Evolutionary conservation across 2,329 filamentous ascomycete genomes (phyloP).

Genomic region (Tolypocladium paradoxum): DNA sequence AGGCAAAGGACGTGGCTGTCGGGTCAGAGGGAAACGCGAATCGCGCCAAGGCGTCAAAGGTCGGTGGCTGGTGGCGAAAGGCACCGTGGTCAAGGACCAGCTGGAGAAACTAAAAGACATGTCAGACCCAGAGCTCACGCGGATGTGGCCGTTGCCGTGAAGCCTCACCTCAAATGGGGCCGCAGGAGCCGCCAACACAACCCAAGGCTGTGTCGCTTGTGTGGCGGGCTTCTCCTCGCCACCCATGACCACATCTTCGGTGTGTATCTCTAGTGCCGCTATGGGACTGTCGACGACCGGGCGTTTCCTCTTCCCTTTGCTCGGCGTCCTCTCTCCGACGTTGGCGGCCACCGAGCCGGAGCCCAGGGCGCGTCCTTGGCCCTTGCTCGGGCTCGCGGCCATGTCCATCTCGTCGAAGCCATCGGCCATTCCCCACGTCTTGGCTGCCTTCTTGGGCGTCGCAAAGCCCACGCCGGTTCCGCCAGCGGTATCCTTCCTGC

Average conservation of each 20-base stretch:
- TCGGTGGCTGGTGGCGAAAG: slow-evolving; percentile 43
- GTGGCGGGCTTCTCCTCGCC: slow-evolving; percentile 14
- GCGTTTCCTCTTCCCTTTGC: slow-evolving; percentile 61
- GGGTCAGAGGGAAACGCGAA: slow-evolving; percentile 56
- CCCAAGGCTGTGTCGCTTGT: slow-evolving; percentile 7
- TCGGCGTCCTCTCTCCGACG: slow-evolving; percentile 48
- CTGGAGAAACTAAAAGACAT: slow-evolving; percentile 42
- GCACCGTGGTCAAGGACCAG: slow-evolving; percentile 53
- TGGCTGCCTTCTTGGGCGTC: slow-evolving; percentile 51
- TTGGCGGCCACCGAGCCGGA: slow-evolving; percentile 31
- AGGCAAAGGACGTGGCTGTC: slow-evolving; percentile 45
- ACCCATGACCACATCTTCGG: slow-evolving; percentile 28
- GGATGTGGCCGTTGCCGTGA: background rate
- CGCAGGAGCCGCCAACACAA: slow-evolving; percentile 13
- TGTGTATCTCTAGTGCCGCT: slow-evolving; percentile 44
- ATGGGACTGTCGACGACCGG: slow-evolving; percentile 55
- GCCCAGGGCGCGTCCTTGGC: slow-evolving; percentile 28
- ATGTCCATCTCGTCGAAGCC: slow-evolving; percentile 64
- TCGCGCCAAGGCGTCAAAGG: slow-evolving; percentile 56
- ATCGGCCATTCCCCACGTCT: slow-evolving; percentile 52
- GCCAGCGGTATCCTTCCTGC: slow-evolving; percentile 30
- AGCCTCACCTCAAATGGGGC: slow-evolving; percentile 33
- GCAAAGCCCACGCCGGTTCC: slow-evolving; percentile 16
- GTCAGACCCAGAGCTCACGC: background rate
- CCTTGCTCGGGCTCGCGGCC: slow-evolving; percentile 41